Evolutionary conservation across 1,284 basidiomycete genomes (phyloP).

Genomic region (Earliella scabrosa): DNA sequence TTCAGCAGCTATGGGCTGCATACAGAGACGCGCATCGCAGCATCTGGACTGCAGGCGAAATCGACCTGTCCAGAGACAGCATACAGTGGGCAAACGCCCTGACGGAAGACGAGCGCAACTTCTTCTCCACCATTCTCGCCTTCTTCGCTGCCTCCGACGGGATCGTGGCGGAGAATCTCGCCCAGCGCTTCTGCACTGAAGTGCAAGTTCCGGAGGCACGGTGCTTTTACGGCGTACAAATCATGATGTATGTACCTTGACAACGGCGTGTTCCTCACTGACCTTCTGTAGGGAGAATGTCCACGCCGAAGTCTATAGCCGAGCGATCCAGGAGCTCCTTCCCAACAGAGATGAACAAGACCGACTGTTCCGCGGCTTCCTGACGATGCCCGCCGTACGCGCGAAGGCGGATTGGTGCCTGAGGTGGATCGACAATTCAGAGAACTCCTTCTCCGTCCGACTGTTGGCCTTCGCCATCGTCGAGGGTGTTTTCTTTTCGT

Average conservation of each 20-base stretch:
- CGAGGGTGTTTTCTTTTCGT: constrained; percentile 98
- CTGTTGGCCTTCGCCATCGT: constrained; percentile 96
- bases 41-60: constrained; percentile 82
- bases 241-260: constrained; percentile 82
- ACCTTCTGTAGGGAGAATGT: constrained; percentile 55
- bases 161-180: constrained; percentile 80
- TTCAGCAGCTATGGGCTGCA: constrained; percentile 74
- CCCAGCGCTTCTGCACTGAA: constrained; percentile 75
- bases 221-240: constrained; percentile 83
- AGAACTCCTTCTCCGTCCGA: constrained; percentile 87
- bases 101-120: constrained; percentile 75
- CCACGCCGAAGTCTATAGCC: constrained; percentile 80
- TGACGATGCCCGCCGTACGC: constrained; percentile 91
- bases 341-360: constrained; percentile 81
- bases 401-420: too few species aligned
- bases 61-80: too few species aligned
- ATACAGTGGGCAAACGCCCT: constrained; percentile 75
- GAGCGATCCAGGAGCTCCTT: constrained; percentile 51
- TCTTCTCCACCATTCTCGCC: constrained; percentile 78
- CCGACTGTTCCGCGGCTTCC: constrained; percentile 90
- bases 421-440: constrained; percentile 86
- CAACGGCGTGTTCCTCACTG: too few species aligned
- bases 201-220: constrained; percentile 77
- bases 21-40: constrained; percentile 68
- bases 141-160: constrained; percentile 78